Conservation (phyloP, 176 grass and related monocot genomes). For the Neostapfia colusana region DNA sequence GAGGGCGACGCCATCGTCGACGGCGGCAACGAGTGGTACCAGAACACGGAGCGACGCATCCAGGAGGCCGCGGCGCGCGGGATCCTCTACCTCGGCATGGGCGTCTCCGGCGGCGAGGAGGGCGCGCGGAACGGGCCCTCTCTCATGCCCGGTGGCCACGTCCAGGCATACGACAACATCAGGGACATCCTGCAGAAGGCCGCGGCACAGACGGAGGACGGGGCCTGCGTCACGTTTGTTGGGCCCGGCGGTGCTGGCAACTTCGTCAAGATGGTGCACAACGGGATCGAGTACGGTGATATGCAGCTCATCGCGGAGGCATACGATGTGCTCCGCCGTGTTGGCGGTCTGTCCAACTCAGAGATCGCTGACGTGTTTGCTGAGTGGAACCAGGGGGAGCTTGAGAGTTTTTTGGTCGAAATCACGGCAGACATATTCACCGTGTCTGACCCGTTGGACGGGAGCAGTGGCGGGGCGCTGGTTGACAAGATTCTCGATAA, state of each 20-base stretch:
- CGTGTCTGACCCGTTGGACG: conserved; percentile 45
- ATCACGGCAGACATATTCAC: conserved; percentile 78
- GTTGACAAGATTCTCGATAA: conserved; percentile 91
- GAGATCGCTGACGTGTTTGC: conserved; percentile 72
- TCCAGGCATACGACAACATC: conserved; percentile 75
- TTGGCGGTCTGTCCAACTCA: conserved; percentile 49
- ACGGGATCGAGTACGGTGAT: conserved; percentile 88
- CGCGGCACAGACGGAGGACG: conserved; percentile 80
- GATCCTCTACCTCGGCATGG: conserved; percentile 90
- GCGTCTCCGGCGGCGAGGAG: conserved; percentile 80
- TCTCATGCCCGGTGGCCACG: conserved; percentile 75
- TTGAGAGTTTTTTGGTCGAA: conserved; percentile 89
- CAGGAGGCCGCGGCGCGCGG: conserved; percentile 48
- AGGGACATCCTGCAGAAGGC: conserved; percentile 62
- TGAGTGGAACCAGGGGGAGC: conserved; percentile 77
- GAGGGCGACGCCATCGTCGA: conserved; percentile 81
- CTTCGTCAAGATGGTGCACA: conserved; percentile 97
- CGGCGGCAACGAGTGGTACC: conserved; percentile 91
- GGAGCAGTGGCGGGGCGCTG: conserved; percentile 32
- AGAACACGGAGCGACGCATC: conserved; percentile 83
- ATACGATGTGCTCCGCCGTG: conserved; percentile 66
- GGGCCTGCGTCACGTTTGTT: conserved; percentile 79
- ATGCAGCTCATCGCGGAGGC: conserved; percentile 88
- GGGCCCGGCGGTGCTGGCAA: conserved; percentile 70
- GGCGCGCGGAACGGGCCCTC: conserved; percentile 80